Conservation (phyloP, 2,329 filamentous ascomycete genomes). For the Claviceps africana region DNA sequence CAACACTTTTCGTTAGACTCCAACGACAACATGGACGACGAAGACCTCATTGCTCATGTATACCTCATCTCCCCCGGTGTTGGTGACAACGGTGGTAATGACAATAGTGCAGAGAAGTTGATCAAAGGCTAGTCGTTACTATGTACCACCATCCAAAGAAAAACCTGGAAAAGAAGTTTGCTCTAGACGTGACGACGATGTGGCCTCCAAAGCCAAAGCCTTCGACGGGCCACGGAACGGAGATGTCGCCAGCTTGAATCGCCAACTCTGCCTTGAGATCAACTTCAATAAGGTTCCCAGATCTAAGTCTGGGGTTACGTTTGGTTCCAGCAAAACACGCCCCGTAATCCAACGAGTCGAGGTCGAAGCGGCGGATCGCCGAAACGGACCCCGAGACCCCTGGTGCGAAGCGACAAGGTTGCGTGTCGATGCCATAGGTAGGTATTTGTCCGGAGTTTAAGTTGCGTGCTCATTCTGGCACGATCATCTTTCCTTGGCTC, state of each 20-base stretch:
- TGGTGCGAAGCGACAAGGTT: slow-evolving; percentile 1
- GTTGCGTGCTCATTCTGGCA: too few relatives aligned
- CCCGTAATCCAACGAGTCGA: neutral
- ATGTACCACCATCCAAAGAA: neutral
- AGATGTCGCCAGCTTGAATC: too few relatives aligned
- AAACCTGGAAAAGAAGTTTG: too few relatives aligned
- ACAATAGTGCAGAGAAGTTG: neutral
- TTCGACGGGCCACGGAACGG: too few relatives aligned
- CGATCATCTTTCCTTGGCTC: too few relatives aligned
- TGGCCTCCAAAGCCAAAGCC: too few relatives aligned
- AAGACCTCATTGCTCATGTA: slow-evolving; percentile 6
- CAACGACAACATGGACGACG: slow-evolving; percentile 2
- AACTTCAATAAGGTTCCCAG: slow-evolving; percentile 8
- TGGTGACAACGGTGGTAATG: too few relatives aligned
- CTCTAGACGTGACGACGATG: too few relatives aligned
- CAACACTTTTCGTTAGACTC: neutral
- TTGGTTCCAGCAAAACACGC: slow-evolving; percentile 5
- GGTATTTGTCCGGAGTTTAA: too few relatives aligned
- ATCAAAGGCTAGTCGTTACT: slow-evolving; percentile 1
- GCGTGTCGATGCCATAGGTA: neutral
- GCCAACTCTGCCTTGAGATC: slow-evolving; percentile 5
- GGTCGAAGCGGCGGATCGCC: neutral
- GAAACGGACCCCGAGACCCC: neutral
- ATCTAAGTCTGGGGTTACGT: slow-evolving; percentile 7
- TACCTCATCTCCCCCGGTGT: neutral